A percentile compares a stretch with the other conserved stretches of the same genome.
Evolutionary conservation across 306 rosid species (phyloP).

Genomic region (Medicago ruthenica): DNA sequence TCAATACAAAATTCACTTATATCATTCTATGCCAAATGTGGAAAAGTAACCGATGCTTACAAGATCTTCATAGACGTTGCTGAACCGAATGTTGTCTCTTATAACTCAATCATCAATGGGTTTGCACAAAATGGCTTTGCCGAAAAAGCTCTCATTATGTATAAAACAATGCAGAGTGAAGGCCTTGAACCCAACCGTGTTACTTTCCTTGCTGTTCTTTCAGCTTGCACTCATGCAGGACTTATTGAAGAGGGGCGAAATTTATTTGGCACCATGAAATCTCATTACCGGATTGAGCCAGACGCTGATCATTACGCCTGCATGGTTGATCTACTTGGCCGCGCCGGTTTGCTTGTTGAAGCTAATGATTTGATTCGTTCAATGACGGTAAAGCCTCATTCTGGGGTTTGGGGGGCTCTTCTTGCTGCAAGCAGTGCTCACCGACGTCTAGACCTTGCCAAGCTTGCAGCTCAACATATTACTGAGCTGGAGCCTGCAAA

Average conservation of each 20-base stretch:
- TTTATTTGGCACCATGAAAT: constrained; percentile 61
- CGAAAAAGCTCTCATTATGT: constrained; percentile 67
- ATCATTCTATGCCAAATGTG: constrained; percentile 83
- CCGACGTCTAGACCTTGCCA: constrained; percentile 68
- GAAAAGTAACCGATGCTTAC: constrained; percentile 66
- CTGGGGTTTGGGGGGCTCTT: constrained; percentile 89
- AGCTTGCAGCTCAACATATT: constrained; percentile 68
- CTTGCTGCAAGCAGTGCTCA: constrained; percentile 75
- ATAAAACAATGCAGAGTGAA: constrained; percentile 63
- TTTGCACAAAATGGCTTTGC: constrained; percentile 80
- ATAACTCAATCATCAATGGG: constrained; percentile 74
- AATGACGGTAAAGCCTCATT: constrained; percentile 71
- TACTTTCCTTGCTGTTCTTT: constrained; percentile 79
- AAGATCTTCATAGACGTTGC: constrained; percentile 53
- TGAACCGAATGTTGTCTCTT: constrained; percentile 66
- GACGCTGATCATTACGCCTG: constrained; percentile 79
- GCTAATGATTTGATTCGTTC: constrained; percentile 66
- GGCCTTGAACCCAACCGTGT: constrained; percentile 60
- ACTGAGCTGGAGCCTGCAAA: constrained; percentile 67
- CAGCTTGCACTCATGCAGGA: constrained; percentile 87
- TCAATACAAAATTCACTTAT: constrained; percentile 78
- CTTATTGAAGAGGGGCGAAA: constrained; percentile 68
- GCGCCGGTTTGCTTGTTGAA: constrained; percentile 77
- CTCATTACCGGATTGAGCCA: constrained; percentile 60
- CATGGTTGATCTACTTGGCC: constrained; percentile 82